These are phyloP conservation scores for Oryza glumipatula DNA, from an alignment of 176 grass and related monocot genomes.

Conservation along the genomic window DNA sequence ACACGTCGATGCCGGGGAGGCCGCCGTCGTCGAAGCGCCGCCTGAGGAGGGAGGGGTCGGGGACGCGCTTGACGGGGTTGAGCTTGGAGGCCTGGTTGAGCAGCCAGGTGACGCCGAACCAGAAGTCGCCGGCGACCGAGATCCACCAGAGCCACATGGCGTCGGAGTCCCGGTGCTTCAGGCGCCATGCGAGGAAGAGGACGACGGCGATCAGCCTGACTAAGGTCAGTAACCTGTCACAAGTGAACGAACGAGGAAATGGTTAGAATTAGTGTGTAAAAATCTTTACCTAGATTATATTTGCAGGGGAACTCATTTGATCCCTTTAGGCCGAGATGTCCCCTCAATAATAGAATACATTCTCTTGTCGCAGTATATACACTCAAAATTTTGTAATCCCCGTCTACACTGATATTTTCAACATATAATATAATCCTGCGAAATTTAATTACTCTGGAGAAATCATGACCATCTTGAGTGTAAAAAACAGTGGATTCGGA, in stretches of 20 bases:
- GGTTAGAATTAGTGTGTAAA: no score
- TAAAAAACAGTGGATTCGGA: no score
- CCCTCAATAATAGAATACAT: no score
- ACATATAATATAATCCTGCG: no score
- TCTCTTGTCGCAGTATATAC: rapidly evolving
- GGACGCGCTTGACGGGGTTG: not conserved
- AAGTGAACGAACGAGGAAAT: not conserved
- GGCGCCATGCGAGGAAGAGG: not conserved
- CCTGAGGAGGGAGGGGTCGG: not conserved
- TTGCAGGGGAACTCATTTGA: no score
- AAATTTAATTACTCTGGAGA: no score
- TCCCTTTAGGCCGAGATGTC: no score
- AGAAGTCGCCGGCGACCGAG: not conserved
- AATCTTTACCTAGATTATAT: no score
- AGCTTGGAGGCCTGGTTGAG: constrained; percentile 8
- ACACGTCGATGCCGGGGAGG: constrained; percentile 21
- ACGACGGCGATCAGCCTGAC: not conserved
- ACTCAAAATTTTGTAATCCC: no score
- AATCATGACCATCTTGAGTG: no score
- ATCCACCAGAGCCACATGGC: constrained; percentile 9
- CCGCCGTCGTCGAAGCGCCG: not conserved
- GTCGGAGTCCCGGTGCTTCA: not conserved
- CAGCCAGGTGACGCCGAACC: constrained; percentile 14
- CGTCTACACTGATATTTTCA: no score
- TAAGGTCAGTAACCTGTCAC: not conserved